These are phyloP conservation scores for Aureococcus anophagefferens DNA, from an alignment of 108 stramenopile species.

Conservation along the genomic window DNA sequence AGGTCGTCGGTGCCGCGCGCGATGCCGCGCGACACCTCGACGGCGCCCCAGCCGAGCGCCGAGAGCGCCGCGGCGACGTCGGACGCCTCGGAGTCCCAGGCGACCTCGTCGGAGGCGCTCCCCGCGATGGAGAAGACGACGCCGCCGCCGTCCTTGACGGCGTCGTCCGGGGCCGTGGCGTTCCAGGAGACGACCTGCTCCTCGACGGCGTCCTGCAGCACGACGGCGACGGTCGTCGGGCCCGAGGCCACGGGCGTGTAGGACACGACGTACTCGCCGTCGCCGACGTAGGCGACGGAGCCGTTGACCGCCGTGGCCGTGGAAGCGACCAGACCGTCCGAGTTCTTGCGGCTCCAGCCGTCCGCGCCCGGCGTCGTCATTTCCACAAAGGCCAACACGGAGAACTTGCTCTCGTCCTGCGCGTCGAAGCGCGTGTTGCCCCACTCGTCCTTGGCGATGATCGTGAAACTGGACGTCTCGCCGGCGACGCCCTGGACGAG, in stretches of 20 bases:
- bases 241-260: conserved; percentile 46
- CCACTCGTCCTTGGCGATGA: conserved; percentile 58
- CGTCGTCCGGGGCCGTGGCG: neutral
- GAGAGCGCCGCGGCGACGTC: neutral
- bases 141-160: neutral
- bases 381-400: conserved; percentile 40
- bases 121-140: neutral
- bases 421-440: conserved; percentile 52
- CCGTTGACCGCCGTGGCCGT: conserved; percentile 25
- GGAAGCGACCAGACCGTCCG: conserved; percentile 8
- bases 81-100: conserved; percentile 39
- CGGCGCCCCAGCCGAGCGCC: neutral
- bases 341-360: neutral
- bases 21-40: conserved; percentile 1
- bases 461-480: conserved; percentile 35
- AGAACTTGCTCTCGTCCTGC: conserved; percentile 32
- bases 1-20: neutral
- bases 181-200: conserved; percentile 33
- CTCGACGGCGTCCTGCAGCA: conserved; percentile 35
- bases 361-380: conserved; percentile 4
- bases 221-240: conserved; percentile 46
- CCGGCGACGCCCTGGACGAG: conserved; percentile 50
- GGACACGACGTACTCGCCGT: conserved; percentile 43
- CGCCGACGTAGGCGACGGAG: conserved; percentile 23
- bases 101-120: neutral